These are phyloP conservation scores for Eucalyptus cloeziana DNA, from an alignment of 345 rosid genomes.

Conservation along the genomic window DNA sequence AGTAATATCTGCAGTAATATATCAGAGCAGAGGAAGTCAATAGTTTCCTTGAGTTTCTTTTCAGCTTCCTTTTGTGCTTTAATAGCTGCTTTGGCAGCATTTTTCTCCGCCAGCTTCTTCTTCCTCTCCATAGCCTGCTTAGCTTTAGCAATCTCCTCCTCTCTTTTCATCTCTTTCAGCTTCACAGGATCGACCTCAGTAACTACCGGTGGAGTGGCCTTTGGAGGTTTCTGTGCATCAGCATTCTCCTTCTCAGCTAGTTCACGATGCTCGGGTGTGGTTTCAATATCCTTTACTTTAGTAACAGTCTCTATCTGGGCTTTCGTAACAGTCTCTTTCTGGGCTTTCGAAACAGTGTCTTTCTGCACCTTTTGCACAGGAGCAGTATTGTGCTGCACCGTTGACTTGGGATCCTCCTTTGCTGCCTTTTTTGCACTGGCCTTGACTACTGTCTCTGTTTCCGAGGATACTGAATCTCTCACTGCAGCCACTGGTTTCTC, in stretches of 20 bases:
- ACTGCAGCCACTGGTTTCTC: conserved; percentile 39
- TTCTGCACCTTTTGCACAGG: conserved; percentile 22
- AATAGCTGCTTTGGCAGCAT: conserved; percentile 78
- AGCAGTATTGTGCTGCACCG: conserved; percentile 19
- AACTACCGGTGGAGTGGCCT: background rate
- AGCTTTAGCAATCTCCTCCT: conserved; percentile 82
- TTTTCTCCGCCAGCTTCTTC: conserved; percentile 86
- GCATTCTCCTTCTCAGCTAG: conserved; percentile 16
- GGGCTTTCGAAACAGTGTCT: conserved; percentile 22
- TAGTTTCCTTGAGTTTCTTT: conserved; percentile 79
- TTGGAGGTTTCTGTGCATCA: background rate
- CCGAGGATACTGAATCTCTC: conserved; percentile 11
- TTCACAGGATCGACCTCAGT: conserved; percentile 42
- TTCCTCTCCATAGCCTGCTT: conserved; percentile 91
- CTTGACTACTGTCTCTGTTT: conserved; percentile 2
- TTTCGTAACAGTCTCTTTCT: conserved; percentile 23
- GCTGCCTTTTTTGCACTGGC: conserved; percentile 22
- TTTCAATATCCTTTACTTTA: conserved; percentile 12
- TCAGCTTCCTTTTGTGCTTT: conserved; percentile 96
- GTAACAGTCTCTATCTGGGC: conserved; percentile 13
- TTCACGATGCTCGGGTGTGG: background rate
- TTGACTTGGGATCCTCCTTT: conserved; percentile 43
- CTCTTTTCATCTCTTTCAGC: conserved; percentile 80
- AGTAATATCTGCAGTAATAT: background rate
- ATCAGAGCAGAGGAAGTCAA: background rate